Conservation (phyloP, 2,329 filamentous ascomycete species). For the Parastagonospora avenae region DNA sequence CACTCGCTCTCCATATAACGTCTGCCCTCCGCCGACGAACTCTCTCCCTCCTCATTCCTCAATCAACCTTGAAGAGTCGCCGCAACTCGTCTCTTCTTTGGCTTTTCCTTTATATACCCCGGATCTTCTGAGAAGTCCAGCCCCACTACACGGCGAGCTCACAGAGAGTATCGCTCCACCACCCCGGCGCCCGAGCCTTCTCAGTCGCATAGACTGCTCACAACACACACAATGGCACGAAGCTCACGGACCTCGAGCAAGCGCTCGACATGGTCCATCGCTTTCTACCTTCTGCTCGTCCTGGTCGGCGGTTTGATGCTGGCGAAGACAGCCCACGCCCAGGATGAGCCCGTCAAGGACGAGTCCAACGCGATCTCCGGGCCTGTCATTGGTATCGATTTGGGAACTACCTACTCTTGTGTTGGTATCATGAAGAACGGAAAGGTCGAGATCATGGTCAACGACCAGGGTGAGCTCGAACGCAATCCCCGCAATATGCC, state of each 20-base stretch:
- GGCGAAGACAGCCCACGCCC: constrained; percentile 74
- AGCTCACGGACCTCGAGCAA: constrained; percentile 69
- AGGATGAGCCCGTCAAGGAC: constrained; percentile 66
- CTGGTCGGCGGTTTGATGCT: constrained; percentile 85
- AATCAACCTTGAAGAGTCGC: constrained; percentile 20
- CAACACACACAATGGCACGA: constrained; percentile 59
- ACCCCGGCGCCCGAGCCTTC: constrained; percentile 22
- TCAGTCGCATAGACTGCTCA: constrained; percentile 18
- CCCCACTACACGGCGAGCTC: constrained; percentile 29
- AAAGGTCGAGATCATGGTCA: constrained; percentile 51
- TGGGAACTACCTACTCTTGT: constrained; percentile 94
- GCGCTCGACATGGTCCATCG: constrained; percentile 82
- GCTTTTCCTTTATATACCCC: constrained; percentile 35
- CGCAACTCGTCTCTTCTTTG: constrained; percentile 26
- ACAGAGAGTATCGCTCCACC: constrained; percentile 26
- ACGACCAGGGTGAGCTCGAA: constrained; percentile 47
- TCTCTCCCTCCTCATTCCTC: constrained; percentile 25
- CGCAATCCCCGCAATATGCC: not conserved
- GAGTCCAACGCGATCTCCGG: constrained; percentile 59
- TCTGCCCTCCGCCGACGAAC: constrained; percentile 25
- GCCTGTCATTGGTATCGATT: constrained; percentile 76
- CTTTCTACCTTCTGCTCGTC: constrained; percentile 90
- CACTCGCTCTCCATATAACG: constrained; percentile 36
- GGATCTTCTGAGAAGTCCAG: constrained; percentile 30
- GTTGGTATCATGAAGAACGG: constrained; percentile 71